Conservation (phyloP, 73 alveolate genomes). For the Tetrahymena malaccensis region DNA sequence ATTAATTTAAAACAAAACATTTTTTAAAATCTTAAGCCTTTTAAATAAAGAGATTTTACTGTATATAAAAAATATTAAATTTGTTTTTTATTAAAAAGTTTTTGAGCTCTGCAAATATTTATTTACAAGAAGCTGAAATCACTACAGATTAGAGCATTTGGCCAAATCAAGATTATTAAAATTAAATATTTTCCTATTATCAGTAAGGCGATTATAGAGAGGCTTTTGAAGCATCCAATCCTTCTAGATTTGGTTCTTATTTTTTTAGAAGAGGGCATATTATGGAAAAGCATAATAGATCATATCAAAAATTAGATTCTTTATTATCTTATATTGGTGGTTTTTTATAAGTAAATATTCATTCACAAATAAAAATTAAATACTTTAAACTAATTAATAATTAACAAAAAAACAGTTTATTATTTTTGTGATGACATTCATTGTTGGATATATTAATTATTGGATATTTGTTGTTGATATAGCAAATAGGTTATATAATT, state of each 20-base stretch:
- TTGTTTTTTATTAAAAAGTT: not conserved
- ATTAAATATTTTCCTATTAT: not conserved
- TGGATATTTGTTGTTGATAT: not conserved
- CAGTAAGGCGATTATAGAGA: not conserved
- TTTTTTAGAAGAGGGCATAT: not conserved
- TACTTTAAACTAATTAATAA: too few species aligned
- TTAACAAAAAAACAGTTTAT: not conserved
- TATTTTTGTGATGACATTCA: not conserved
- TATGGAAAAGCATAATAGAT: not conserved
- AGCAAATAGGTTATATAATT: not conserved
- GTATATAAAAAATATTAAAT: too few species aligned
- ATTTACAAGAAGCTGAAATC: not conserved
- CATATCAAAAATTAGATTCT: not conserved
- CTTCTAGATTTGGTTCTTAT: not conserved
- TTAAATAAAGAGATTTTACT: too few species aligned
- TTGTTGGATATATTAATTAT: not conserved
- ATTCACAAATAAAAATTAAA: too few species aligned
- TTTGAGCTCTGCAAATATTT: not conserved
- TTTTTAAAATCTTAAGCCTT: too few species aligned
- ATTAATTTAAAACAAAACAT: too few species aligned
- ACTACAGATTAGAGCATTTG: not conserved
- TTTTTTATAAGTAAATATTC: not conserved
- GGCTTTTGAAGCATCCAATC: not conserved
- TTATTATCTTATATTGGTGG: not conserved
- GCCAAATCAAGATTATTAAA: not conserved